Percentiles rank a stretch among this genome's conserved stretches.
Evolutionary conservation across 2,329 filamentous ascomycete genomes (phyloP).

Genomic region (Plenodomus biglobosus): DNA sequence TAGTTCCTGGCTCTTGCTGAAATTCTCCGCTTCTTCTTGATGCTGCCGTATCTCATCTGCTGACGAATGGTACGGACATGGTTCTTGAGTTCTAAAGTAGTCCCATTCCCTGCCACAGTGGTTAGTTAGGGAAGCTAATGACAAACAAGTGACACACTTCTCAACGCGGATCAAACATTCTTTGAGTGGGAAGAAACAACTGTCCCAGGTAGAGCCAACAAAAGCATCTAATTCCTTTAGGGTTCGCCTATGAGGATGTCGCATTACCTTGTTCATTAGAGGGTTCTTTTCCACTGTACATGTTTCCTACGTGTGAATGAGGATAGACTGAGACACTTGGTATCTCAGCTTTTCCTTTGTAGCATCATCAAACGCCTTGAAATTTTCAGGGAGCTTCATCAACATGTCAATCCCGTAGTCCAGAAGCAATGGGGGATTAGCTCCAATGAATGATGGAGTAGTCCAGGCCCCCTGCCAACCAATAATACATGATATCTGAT

Average conservation of each 20-base stretch:
- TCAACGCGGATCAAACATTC: conserved; percentile 28
- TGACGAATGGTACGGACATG: conserved; percentile 33
- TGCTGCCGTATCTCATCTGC: conserved; percentile 24
- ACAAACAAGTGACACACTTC: conserved; percentile 16
- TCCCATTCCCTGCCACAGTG: conserved; percentile 23
- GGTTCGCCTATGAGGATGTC: conserved; percentile 25
- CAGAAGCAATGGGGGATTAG: conserved; percentile 26
- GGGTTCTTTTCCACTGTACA: conserved; percentile 25
- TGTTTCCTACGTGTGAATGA: conserved; percentile 27
- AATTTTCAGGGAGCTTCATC: conserved; percentile 31
- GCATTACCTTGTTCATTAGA: conserved; percentile 29
- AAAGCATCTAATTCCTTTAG: conserved; percentile 34
- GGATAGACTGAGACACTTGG: conserved; percentile 28
- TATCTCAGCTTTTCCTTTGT: conserved; percentile 25
- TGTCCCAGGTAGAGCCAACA: conserved; percentile 28
- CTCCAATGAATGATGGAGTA: conserved; percentile 26
- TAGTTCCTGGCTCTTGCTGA: conserved; percentile 30
- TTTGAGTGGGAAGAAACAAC: conserved; percentile 25
- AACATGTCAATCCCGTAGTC: conserved; percentile 30
- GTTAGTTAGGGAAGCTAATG: conserved; percentile 10
- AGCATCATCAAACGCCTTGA: conserved; percentile 26
- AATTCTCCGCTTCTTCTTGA: conserved; percentile 21
- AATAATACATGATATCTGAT: conserved; percentile 29
- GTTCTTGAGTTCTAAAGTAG: conserved; percentile 19
- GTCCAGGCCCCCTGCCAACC: conserved; percentile 33